Conservation (phyloP, 768 basidiomycete genomes). For the Cantharellus anzutake region DNA sequence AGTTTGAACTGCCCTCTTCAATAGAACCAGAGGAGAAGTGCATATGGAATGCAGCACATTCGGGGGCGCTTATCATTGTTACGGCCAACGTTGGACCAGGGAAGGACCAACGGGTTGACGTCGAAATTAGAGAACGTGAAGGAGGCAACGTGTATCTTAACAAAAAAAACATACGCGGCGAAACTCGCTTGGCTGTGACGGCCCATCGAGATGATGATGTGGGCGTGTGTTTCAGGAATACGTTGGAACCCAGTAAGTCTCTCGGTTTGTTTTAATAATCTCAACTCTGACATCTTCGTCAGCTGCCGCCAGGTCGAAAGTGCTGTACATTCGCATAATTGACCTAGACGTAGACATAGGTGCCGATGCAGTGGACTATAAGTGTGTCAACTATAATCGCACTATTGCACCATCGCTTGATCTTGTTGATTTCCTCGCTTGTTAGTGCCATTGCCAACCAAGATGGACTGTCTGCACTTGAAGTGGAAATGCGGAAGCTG, state of each 20-base stretch:
- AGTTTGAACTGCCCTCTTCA: slow-evolving; percentile 58
- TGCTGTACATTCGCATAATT: slow-evolving; percentile 30
- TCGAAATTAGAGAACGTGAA: slow-evolving; percentile 85
- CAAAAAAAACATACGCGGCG: slow-evolving; percentile 73
- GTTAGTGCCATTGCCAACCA: slow-evolving; percentile 92
- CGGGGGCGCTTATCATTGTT: slow-evolving; percentile 79
- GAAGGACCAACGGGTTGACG: slow-evolving; percentile 63
- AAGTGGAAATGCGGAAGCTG: slow-evolving; percentile 96
- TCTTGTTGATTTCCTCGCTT: not conserved
- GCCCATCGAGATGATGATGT: slow-evolving; percentile 87
- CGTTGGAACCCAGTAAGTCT: slow-evolving; percentile 47
- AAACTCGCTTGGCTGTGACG: slow-evolving; percentile 86
- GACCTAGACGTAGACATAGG: slow-evolving; percentile 97
- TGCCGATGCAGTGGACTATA: slow-evolving; percentile 97
- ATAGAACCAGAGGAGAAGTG: slow-evolving; percentile 66
- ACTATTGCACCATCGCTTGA: not conserved
- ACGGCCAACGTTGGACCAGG: slow-evolving; percentile 81
- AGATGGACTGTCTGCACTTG: slow-evolving; percentile 84
- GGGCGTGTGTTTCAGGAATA: slow-evolving; percentile 87
- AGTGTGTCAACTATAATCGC: slow-evolving; percentile 33
- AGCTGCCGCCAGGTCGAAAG: not conserved
- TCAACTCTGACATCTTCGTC: not conserved
- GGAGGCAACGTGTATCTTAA: slow-evolving; percentile 52
- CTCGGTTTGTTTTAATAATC: not conserved
- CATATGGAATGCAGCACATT: slow-evolving; percentile 87